These are phyloP conservation scores for Solanum pimpinellifolium DNA, from an alignment of 257 asterid genomes.

Conservation along the genomic window DNA sequence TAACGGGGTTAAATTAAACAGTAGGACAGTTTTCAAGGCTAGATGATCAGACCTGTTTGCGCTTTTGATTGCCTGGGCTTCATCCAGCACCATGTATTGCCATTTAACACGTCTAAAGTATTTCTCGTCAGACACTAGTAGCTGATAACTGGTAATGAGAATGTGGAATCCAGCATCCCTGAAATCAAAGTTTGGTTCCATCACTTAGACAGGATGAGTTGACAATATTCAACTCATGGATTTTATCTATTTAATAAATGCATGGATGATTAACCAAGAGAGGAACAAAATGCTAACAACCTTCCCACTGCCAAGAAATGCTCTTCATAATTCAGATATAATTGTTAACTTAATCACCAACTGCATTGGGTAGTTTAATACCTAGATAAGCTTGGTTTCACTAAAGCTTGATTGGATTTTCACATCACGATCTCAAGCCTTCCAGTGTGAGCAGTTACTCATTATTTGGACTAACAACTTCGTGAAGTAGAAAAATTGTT, in stretches of 20 bases:
- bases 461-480: neutral
- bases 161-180: constrained; percentile 98
- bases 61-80: constrained; percentile 98
- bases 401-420: neutral
- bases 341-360: neutral
- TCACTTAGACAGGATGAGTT: neutral
- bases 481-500: neutral
- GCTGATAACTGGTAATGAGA: constrained; percentile 93
- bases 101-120: constrained; percentile 91
- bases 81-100: constrained; percentile 99
- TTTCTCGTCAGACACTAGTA: constrained; percentile 85
- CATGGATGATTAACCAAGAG: neutral
- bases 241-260: neutral
- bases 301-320: neutral
- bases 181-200: constrained; percentile 3
- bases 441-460: neutral
- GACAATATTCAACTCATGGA: neutral
- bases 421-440: neutral
- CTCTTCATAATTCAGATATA: neutral
- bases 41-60: constrained; percentile 58
- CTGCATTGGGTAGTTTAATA: neutral
- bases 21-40: neutral
- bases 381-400: neutral
- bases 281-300: neutral
- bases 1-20: neutral